phyloP scores from a whole-genome alignment of 2,329 filamentous ascomycete genomes.

The Orbilia javanica region DNA sequence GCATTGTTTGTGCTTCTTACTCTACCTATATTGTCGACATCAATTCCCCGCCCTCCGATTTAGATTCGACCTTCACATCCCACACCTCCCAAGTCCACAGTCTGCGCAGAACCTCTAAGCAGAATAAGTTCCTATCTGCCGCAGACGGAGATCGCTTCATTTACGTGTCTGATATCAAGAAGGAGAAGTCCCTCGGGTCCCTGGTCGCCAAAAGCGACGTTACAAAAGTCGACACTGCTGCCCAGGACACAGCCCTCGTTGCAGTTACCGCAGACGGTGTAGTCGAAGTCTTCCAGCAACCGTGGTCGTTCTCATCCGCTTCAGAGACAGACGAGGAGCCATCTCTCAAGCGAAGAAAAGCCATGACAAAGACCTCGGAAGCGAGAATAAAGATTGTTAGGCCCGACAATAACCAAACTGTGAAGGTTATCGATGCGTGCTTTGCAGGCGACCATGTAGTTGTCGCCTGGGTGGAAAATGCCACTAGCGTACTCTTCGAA shows the following conservation, averaged over 20 bases:
- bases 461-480: slow-evolving; percentile 68
- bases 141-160: slow-evolving; percentile 69
- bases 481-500: slow-evolving; percentile 69
- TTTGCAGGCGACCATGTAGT: slow-evolving; percentile 68
- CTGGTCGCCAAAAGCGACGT: slow-evolving; percentile 69
- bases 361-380: slow-evolving; percentile 66
- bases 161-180: slow-evolving; percentile 68
- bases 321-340: slow-evolving; percentile 42
- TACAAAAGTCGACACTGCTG: slow-evolving; percentile 38
- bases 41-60: slow-evolving; percentile 64
- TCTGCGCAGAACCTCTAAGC: slow-evolving; percentile 65
- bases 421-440: slow-evolving; percentile 66
- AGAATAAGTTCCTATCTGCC: slow-evolving; percentile 66
- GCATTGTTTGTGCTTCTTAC: slow-evolving; percentile 69
- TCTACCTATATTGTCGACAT: slow-evolving; percentile 68
- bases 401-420: slow-evolving; percentile 65
- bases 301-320: slow-evolving; percentile 67
- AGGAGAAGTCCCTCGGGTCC: slow-evolving; percentile 67
- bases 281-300: slow-evolving; percentile 69
- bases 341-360: slow-evolving; percentile 65
- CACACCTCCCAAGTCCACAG: slow-evolving; percentile 69
- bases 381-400: slow-evolving; percentile 67
- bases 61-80: slow-evolving; percentile 67
- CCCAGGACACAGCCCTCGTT: slow-evolving; percentile 66
- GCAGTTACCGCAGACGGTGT: slow-evolving; percentile 68